Base-by-base conservation (phyloP, 2,329 filamentous ascomycete species). In the Penicillium capsulatum region DNA sequence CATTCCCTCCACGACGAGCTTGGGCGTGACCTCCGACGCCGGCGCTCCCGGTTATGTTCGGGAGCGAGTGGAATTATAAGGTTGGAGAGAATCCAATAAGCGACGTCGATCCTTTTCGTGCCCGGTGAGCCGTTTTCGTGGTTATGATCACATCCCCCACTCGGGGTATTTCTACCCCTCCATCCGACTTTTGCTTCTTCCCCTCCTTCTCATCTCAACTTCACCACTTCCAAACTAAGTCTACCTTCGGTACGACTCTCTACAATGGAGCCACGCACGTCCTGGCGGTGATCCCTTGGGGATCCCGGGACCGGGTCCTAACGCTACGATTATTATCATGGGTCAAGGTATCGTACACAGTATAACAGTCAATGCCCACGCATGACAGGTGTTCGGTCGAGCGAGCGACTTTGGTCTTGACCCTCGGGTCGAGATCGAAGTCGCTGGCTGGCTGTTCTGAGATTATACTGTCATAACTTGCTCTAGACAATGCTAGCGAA, bases 401-500 rank as follows among this genome's bases (percentile, higher is more conserved):
- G 42, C 17, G 34, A 47, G 40, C 40, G 24, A n/a, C 17, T 13
- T 37, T 28, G 32, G 15, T 31, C 29, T 44, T 40, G 26, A 20
- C 24, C 10, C 30, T 39, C 24, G 15, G 31, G 35, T 28, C 20
- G 24, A 20, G 17, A 7, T 54, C 50, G 56, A 54, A 53, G 57
- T 59, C 64, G 62, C 19, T 34, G 38, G 28, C 40, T 46, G 54
- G 50, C 60, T 58, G 72, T 71, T 82, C 80, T 84, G 80, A 84
- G 81, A 85, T 77, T 69, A 84, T 82, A 85, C 81, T 81, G 81
- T 75, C 70, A 71, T 75, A 86, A 87, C 83, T 86, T 86, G 83
- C 86, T 84, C 81, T 84, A 81, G 80, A 81, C 83, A 85, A 86
- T 85, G 76, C 81, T 81, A 85, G 83, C 83, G 84, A 82, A 86